Conservation (phyloP, 176 grass and related monocot genomes). For the Juncus inflexus region DNA sequence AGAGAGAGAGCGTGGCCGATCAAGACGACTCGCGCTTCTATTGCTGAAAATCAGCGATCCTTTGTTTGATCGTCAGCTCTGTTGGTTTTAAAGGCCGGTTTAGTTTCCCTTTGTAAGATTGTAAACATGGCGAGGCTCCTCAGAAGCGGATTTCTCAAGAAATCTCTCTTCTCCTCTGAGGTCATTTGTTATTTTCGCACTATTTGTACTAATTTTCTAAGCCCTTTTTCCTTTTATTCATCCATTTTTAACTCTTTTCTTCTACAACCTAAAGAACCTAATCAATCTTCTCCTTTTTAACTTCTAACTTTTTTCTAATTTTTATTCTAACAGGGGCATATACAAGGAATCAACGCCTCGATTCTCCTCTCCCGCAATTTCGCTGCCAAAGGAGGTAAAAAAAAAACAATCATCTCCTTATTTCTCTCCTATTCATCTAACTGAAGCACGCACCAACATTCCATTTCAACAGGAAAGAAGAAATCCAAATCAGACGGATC, state of each 20-base stretch:
- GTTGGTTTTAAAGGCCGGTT: not conserved
- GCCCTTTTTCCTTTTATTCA: not conserved
- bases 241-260: not conserved
- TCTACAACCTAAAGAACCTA: not conserved
- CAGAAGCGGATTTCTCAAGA: constrained; percentile 42
- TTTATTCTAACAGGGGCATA: constrained; percentile 48
- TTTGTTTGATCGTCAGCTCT: not conserved
- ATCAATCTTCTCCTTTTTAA: not conserved
- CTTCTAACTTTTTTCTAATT: not conserved
- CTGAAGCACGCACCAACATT: too few relatives aligned
- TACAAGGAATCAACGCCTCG: constrained; percentile 52
- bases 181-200: constrained; percentile 31
- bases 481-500: constrained; percentile 52
- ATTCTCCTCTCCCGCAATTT: constrained; percentile 52
- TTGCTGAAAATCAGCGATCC: not conserved
- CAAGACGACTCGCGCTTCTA: not conserved
- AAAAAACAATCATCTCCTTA: not conserved
- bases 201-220: not conserved
- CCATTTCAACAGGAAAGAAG: constrained; percentile 45
- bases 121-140: constrained; percentile 67
- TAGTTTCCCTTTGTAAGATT: constrained; percentile 4
- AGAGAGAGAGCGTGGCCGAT: not conserved
- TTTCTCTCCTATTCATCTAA: too few relatives aligned
- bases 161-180: constrained; percentile 36
- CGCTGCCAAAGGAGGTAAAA: constrained; percentile 64